A percentile compares a stretch with the other conserved stretches of the same genome.
Evolutionary conservation across 1,284 basidiomycete species (phyloP).

Genomic region (Polyporus tsugae): DNA sequence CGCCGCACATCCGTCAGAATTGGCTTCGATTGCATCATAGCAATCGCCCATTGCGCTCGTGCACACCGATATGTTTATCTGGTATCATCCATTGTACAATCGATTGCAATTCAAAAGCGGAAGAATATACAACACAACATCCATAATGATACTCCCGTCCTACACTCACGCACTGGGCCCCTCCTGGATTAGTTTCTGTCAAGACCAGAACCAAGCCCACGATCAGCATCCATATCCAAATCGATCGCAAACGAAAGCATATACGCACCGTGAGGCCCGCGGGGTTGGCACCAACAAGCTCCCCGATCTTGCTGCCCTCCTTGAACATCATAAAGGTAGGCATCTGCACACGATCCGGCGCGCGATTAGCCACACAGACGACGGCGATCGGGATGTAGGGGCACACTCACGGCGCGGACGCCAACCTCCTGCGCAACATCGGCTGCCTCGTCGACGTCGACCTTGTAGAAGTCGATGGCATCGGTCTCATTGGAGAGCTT

Average conservation of each 20-base stretch:
- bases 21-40: background rate
- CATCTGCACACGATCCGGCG: conserved; percentile 51
- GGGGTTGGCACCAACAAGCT: conserved; percentile 69
- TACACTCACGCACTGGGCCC: background rate
- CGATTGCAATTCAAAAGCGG: background rate
- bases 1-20: background rate
- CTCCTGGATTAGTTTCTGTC: background rate
- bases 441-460: conserved; percentile 75
- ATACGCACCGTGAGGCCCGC: conserved; percentile 43
- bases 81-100: conserved; percentile 1
- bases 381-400: background rate
- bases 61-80: background rate
- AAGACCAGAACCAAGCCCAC: background rate
- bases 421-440: conserved; percentile 70
- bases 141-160: conserved; percentile 10
- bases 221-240: background rate
- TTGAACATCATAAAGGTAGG: conserved; percentile 83
- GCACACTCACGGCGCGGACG: conserved; percentile 70
- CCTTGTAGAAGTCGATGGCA: conserved; percentile 80
- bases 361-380: conserved; percentile 34
- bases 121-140: background rate
- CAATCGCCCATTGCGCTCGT: background rate
- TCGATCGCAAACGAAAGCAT: background rate
- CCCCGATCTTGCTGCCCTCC: conserved; percentile 68
- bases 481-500: conserved; percentile 61